phyloP scores from a whole-genome alignment of 176 grass and related monocot genomes.

The Pontederia crassipes region DNA sequence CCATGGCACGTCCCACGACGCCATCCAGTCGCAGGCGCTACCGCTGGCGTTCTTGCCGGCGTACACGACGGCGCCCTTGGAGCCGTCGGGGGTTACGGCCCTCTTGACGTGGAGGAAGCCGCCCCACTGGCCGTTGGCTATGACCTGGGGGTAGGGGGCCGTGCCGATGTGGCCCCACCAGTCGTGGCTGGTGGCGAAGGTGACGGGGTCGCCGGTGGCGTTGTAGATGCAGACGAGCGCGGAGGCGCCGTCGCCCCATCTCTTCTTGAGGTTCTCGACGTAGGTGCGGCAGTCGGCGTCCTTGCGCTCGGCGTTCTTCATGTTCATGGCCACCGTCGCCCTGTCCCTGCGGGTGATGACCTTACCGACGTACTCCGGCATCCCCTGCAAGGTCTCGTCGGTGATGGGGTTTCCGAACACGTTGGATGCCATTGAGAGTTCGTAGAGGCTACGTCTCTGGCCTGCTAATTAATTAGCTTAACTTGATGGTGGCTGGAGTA shows the following conservation, averaged over 20 bases:
- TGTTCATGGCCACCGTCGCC: not conserved
- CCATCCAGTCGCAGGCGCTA: not conserved
- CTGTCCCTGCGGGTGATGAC: not conserved
- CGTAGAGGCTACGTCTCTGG: too few relatives aligned
- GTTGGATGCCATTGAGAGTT: not conserved
- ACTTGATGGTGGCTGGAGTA: too few relatives aligned
- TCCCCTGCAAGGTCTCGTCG: not conserved
- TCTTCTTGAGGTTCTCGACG: not conserved
- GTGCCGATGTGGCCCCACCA: not conserved
- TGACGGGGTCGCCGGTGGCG: not conserved
- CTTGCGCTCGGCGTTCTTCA: not conserved
- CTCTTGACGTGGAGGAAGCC: not conserved
- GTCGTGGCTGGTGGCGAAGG: not conserved
- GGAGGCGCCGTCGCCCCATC: not conserved
- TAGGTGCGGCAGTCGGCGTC: not conserved
- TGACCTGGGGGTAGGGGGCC: not conserved
- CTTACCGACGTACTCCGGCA: not conserved
- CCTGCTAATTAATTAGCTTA: too few relatives aligned
- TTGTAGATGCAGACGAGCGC: not conserved
- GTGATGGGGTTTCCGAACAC: slow-evolving; percentile 1
- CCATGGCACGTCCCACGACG: not conserved
- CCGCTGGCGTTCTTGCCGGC: not conserved
- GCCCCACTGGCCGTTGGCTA: slow-evolving; percentile 1
- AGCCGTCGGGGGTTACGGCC: not conserved
- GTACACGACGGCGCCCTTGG: not conserved